Evolutionary conservation across 208 protist species (phyloP).

Genomic region (Trypanosoma rangeli): DNA sequence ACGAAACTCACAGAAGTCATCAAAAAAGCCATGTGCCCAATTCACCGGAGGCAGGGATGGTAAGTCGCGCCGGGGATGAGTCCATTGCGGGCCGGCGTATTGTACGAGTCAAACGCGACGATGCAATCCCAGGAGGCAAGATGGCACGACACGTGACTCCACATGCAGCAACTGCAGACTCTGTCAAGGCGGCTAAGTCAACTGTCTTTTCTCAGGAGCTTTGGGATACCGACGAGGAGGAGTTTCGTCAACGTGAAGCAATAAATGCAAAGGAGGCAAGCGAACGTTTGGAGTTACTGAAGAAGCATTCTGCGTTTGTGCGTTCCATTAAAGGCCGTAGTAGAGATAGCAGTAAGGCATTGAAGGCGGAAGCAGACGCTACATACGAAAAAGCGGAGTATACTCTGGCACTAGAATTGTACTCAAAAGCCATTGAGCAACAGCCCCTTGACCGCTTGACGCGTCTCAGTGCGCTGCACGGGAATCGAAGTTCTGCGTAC

Average conservation of each 20-base stretch:
- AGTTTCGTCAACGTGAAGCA: constrained; percentile 22
- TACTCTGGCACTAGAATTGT: constrained; percentile 78
- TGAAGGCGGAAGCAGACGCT: constrained; percentile 83
- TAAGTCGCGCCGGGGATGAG: constrained; percentile 10
- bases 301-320: constrained; percentile 7
- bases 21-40: not conserved
- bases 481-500: constrained; percentile 86
- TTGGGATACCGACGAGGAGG: constrained; percentile 35
- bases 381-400: constrained; percentile 86
- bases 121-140: not conserved
- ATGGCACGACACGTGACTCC: not conserved
- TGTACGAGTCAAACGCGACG: constrained; percentile 34
- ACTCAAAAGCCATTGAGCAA: constrained; percentile 77
- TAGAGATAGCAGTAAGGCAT: constrained; percentile 48
- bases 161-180: constrained; percentile 1
- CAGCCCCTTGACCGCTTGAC: constrained; percentile 63
- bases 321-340: constrained; percentile 14
- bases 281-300: constrained; percentile 28
- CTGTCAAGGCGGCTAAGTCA: constrained; percentile 15
- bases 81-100: constrained; percentile 28
- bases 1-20: constrained; percentile 9
- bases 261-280: constrained; percentile 22
- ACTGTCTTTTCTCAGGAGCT: constrained; percentile 24
- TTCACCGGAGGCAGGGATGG: not conserved
- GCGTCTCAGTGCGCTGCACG: constrained; percentile 66